Percentiles rank a stretch among this genome's conserved stretches.
Evolutionary conservation across 441 rosid species (phyloP).

Genomic region (Geranium incanum): DNA sequence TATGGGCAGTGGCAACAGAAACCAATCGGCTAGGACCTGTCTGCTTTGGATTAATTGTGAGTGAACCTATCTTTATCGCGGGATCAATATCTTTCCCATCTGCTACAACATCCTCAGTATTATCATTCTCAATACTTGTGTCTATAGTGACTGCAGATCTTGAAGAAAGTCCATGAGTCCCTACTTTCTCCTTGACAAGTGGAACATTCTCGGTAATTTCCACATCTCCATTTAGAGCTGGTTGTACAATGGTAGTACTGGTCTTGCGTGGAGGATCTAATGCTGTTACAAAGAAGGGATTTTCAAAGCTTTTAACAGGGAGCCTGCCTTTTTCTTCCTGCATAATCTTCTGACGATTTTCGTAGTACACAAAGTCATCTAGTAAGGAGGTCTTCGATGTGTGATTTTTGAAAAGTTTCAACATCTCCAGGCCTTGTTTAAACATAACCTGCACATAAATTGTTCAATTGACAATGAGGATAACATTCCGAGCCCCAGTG

Average conservation of each 20-base stretch:
- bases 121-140: conserved; percentile 19
- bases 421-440: conserved; percentile 75
- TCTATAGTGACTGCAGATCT: conserved; percentile 19
- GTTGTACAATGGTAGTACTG: conserved; percentile 15
- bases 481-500: conserved; percentile 2
- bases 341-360: conserved; percentile 70
- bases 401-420: conserved; percentile 59
- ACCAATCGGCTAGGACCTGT: conserved; percentile 21
- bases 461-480: background rate
- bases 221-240: conserved; percentile 24
- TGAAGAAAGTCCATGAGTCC: conserved; percentile 20
- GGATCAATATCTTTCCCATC: conserved; percentile 23
- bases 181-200: conserved; percentile 25
- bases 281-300: background rate
- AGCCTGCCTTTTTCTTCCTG: conserved; percentile 63
- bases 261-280: conserved; percentile 24
- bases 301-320: conserved; percentile 35
- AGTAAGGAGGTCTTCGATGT: conserved; percentile 52
- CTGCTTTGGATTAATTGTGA: conserved; percentile 35
- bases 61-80: conserved; percentile 35
- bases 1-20: conserved; percentile 15
- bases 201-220: conserved; percentile 25
- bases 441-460: conserved; percentile 48
- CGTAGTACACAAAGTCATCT: conserved; percentile 78
- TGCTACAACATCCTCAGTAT: conserved; percentile 17